These are phyloP conservation scores for Neurospora crassa DNA, from an alignment of 2,329 filamentous ascomycete genomes.

Conservation along the genomic window DNA sequence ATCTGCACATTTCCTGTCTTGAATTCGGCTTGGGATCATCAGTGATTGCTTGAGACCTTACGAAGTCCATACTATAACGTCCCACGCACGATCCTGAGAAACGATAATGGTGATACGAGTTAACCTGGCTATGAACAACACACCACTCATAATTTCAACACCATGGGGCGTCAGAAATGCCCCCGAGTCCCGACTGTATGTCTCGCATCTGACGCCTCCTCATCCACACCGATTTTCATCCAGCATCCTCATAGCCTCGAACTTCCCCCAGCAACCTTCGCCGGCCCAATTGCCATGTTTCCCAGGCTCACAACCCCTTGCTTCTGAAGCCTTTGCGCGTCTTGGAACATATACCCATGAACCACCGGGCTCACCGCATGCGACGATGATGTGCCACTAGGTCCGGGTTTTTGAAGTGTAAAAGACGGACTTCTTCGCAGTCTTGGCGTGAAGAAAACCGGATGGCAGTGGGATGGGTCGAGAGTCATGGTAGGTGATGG, in stretches of 20 bases:
- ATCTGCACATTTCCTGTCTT: background rate
- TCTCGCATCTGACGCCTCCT: background rate
- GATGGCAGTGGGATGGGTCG: constrained; percentile 55
- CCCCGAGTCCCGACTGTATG: background rate
- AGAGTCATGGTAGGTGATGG: constrained; percentile 25
- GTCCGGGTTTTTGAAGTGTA: constrained; percentile 13
- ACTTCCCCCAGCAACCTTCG: background rate
- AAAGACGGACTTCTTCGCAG: constrained; percentile 45
- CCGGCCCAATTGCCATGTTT: background rate
- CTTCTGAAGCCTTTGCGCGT: constrained; percentile 24
- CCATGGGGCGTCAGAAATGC: background rate
- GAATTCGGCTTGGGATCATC: background rate
- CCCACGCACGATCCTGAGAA: background rate
- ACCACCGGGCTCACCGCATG: constrained; percentile 39
- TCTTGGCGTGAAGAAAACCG: constrained; percentile 65
- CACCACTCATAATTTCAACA: too few relatives aligned
- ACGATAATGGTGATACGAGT: background rate
- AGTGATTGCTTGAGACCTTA: background rate
- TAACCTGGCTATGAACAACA: background rate
- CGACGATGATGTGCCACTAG: constrained; percentile 6
- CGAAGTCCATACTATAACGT: background rate
- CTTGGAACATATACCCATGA: constrained; percentile 51
- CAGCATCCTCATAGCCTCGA: constrained; percentile 14
- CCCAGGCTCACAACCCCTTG: constrained; percentile 25
- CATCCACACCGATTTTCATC: background rate